Evolutionary conservation across 139 green algal genomes (phyloP).

Genomic region (Edaphochlamys debaryana): DNA sequence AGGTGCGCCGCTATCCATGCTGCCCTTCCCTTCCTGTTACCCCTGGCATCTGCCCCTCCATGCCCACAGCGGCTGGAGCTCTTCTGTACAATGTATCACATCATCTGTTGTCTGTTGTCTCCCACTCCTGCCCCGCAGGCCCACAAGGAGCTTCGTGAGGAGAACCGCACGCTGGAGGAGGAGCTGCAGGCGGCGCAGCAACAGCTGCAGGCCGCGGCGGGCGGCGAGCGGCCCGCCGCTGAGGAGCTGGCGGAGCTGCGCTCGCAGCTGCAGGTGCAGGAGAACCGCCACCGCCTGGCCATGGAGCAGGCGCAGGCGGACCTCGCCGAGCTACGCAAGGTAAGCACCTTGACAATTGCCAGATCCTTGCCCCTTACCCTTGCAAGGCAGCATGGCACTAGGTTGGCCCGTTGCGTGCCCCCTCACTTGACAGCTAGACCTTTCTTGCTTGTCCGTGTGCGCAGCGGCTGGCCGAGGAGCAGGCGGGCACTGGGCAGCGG

Average conservation of each 20-base stretch:
- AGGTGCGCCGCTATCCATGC: too few species aligned
- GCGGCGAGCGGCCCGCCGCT: neutral
- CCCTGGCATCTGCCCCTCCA: too few species aligned
- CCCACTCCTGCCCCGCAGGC: neutral
- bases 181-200: slow-evolving; percentile 5
- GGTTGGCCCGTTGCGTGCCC: too few species aligned
- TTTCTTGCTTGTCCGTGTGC: neutral
- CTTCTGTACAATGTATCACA: too few species aligned
- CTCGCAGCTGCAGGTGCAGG: slow-evolving; percentile 35
- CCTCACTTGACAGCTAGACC: too few species aligned
- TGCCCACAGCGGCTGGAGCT: too few species aligned
- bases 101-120: too few species aligned
- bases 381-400: too few species aligned
- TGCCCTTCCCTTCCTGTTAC: too few species aligned
- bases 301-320: slow-evolving; percentile 30
- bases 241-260: slow-evolving; percentile 37
- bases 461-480: slow-evolving; percentile 7
- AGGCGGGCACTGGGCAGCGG: neutral
- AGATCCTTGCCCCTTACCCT: too few species aligned
- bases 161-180: slow-evolving; percentile 10
- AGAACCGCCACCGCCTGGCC: slow-evolving; percentile 27
- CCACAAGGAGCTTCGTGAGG: neutral
- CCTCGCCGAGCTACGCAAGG: neutral
- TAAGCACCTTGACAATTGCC: too few species aligned
- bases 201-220: neutral